These are phyloP conservation scores for Fusarium musae DNA, from an alignment of 2,329 filamentous ascomycete genomes.

Conservation along the genomic window DNA sequence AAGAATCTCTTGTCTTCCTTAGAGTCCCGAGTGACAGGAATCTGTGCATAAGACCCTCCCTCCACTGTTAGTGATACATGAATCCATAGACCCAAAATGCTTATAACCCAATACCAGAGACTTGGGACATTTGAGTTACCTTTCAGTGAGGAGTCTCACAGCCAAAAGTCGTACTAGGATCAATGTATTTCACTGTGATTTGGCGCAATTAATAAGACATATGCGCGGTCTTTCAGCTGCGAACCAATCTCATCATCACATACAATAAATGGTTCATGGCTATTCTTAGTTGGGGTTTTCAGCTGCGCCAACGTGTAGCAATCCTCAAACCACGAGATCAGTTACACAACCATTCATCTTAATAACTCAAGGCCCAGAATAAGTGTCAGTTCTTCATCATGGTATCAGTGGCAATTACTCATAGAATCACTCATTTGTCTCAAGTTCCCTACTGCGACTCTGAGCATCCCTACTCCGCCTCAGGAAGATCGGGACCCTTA, in stretches of 20 bases:
- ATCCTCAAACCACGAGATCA: not conserved
- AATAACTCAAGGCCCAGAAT: not conserved
- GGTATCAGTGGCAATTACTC: not conserved
- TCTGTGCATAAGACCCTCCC: not conserved
- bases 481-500: not conserved
- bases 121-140: not conserved
- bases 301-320: not conserved
- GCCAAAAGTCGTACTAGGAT: not conserved
- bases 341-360: not conserved
- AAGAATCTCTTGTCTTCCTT: not conserved
- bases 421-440: not conserved
- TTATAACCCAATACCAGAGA: not conserved
- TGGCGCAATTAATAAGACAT: not conserved
- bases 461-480: slow-evolving; percentile 4
- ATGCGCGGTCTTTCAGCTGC: not conserved
- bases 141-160: not conserved
- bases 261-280: not conserved
- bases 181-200: not conserved
- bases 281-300: not conserved
- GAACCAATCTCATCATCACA: not conserved
- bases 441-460: not conserved
- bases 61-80: not conserved
- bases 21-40: not conserved
- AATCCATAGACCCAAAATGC: too few relatives aligned
- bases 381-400: not conserved